phyloP scores from a whole-genome alignment of 225 moss, liverwort and hornwort genomes.

The Sphagnum tenellum region DNA sequence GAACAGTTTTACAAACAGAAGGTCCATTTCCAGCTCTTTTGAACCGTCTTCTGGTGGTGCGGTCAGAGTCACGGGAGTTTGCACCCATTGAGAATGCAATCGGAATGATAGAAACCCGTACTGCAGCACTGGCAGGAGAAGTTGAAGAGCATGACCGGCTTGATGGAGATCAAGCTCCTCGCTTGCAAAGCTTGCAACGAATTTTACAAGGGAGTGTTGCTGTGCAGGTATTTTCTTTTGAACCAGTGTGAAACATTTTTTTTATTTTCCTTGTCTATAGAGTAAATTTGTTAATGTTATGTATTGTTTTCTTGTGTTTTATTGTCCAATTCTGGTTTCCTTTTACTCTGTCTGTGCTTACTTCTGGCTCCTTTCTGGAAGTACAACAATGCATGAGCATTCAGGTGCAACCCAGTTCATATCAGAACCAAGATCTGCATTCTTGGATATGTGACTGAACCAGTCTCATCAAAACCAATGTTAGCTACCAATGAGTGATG shows the following conservation, averaged over 20 bases:
- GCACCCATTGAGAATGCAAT: conserved; percentile 98
- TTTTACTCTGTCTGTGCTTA: too few species aligned
- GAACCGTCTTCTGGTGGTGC: conserved; percentile 79
- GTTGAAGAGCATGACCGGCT: conserved; percentile 77
- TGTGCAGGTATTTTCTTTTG: conserved; percentile 57
- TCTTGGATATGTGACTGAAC: too few species aligned
- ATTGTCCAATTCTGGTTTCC: too few species aligned
- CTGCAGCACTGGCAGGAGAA: conserved; percentile 68
- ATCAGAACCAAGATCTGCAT: too few species aligned
- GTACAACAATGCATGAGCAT: too few species aligned
- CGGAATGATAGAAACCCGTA: conserved; percentile 96
- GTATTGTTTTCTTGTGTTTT: too few species aligned
- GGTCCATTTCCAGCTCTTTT: conserved; percentile 87
- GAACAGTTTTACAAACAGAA: conserved; percentile 71
- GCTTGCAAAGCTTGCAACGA: conserved; percentile 89
- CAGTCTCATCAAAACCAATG: too few species aligned
- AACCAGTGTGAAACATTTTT: neutral
- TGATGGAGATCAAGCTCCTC: conserved; percentile 87
- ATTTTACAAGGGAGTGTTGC: conserved; percentile 98
- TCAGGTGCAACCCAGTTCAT: too few species aligned
- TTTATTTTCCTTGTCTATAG: too few species aligned
- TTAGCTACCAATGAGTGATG: too few species aligned
- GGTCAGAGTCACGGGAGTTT: conserved; percentile 88
- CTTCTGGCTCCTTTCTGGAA: too few species aligned
- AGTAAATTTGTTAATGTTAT: too few species aligned